Percentiles rank a stretch among this genome's conserved stretches.
phyloP scores from a whole-genome alignment of 2,329 filamentous ascomycete species.

The Colletotrichum tofieldiae region DNA sequence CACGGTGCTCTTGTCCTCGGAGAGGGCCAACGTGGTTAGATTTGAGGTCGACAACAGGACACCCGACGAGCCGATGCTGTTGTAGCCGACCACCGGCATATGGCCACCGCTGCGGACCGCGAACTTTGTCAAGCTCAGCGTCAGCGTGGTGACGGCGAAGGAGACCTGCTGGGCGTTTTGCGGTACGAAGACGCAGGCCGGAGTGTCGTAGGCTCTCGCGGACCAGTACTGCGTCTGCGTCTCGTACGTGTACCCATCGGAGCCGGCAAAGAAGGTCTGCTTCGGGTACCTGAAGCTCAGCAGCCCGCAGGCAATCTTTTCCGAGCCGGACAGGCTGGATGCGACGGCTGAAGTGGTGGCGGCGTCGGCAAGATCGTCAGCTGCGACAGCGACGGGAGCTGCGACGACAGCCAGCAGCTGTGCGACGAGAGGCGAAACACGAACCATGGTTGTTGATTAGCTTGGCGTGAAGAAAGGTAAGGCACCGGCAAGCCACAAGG shows the following conservation, averaged over 20 bases:
- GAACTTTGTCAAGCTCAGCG: constrained; percentile 44
- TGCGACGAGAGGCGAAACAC: background rate
- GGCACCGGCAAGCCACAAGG: background rate
- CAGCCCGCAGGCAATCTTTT: constrained; percentile 17
- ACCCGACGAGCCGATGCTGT: constrained; percentile 48
- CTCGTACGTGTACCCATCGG: constrained; percentile 30
- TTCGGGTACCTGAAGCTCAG: constrained; percentile 15
- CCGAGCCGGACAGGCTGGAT: constrained; percentile 3
- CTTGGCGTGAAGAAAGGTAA: background rate
- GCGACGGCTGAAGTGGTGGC: background rate
- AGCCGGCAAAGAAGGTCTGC: constrained; percentile 18
- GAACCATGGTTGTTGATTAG: constrained; percentile 10
- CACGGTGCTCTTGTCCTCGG: constrained; percentile 48
- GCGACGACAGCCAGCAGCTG: constrained; percentile 24
- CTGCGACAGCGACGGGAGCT: background rate
- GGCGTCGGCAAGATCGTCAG: background rate
- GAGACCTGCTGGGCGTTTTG: constrained; percentile 45
- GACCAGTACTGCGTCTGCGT: constrained; percentile 37
- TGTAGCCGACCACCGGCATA: constrained; percentile 49
- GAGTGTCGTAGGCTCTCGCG: constrained; percentile 25
- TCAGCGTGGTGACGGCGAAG: constrained; percentile 46
- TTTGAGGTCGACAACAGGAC: constrained; percentile 56
- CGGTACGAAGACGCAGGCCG: constrained; percentile 49
- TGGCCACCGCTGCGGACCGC: constrained; percentile 50
- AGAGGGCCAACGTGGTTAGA: constrained; percentile 51